Percentiles rank a stretch among this genome's conserved stretches.
Evolutionary conservation across 768 basidiomycete genomes (phyloP).

Genomic region (Gloeophyllum trabeum): DNA sequence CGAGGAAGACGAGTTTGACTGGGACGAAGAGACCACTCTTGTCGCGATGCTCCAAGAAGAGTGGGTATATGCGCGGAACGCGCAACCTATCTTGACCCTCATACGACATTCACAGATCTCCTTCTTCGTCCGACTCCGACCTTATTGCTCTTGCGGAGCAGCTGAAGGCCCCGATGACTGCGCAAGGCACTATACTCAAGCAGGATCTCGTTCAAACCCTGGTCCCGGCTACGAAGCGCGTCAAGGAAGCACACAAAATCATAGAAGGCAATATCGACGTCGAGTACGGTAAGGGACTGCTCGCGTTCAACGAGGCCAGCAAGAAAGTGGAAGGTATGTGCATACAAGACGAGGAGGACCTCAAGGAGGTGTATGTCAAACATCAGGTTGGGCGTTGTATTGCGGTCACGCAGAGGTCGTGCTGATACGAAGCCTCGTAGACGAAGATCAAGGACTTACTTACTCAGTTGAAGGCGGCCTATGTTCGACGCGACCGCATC

Average conservation of each 20-base stretch:
- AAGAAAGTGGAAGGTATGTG: neutral
- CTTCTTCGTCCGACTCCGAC: no score
- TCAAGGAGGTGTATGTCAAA: neutral
- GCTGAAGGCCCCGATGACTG: constrained; percentile 16
- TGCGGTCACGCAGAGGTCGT: neutral
- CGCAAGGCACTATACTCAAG: constrained; percentile 13
- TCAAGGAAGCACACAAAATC: constrained; percentile 23
- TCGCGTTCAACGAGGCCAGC: neutral
- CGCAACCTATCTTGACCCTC: neutral
- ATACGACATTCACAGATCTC: no score
- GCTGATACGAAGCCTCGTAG: neutral
- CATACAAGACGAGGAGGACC: neutral
- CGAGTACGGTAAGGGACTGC: neutral
- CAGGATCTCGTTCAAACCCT: constrained; percentile 21
- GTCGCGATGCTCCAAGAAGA: constrained; percentile 18
- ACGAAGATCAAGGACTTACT: neutral
- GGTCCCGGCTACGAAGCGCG: constrained; percentile 22
- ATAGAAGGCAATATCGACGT: constrained; percentile 6
- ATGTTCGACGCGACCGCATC: neutral
- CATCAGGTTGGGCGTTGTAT: neutral
- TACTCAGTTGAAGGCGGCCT: neutral
- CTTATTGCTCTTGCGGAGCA: constrained; percentile 13
- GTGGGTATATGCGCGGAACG: constrained; percentile 11
- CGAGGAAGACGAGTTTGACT: constrained; percentile 11
- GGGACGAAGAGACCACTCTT: constrained; percentile 21